Percentiles rank a stretch among this genome's conserved stretches.
phyloP scores from a whole-genome alignment of 805 yeast species.

The Saccharomycopsis lassenensis region DNA sequence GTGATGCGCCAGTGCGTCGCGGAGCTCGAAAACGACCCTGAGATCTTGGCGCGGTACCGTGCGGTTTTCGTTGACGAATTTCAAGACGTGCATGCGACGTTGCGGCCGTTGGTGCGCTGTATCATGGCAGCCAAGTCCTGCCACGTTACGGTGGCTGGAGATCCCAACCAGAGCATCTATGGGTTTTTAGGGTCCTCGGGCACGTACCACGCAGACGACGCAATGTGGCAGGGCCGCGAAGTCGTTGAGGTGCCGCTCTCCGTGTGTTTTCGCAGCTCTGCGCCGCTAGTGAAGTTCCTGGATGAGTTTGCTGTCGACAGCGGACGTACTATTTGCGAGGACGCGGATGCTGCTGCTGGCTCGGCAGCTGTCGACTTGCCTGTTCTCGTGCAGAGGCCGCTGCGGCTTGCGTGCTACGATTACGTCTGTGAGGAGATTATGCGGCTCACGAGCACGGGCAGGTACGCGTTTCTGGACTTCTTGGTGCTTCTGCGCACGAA shows the following conservation, averaged over 20 bases:
- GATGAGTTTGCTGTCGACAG: too few relatives aligned
- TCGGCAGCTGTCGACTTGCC: background rate
- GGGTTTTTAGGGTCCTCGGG: constrained; percentile 49
- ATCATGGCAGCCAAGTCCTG: constrained; percentile 24
- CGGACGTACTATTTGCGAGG: too few relatives aligned
- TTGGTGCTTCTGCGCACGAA: constrained; percentile 45
- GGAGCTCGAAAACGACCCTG: too few relatives aligned
- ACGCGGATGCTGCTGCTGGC: background rate
- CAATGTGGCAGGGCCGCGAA: constrained; percentile 2
- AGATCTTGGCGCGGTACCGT: constrained; percentile 22
- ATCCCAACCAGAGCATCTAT: constrained; percentile 60
- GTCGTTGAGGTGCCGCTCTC: constrained; percentile 25
- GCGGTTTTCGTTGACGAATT: constrained; percentile 58
- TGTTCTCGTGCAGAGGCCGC: constrained; percentile 7
- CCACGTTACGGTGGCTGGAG: constrained; percentile 62
- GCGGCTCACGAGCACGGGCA: constrained; percentile 29
- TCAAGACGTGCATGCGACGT: constrained; percentile 52
- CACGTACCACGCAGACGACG: background rate
- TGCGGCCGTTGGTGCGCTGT: constrained; percentile 35
- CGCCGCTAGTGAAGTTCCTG: constrained; percentile 41
- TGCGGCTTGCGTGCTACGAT: constrained; percentile 28
- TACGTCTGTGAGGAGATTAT: constrained; percentile 36
- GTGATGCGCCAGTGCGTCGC: too few relatives aligned
- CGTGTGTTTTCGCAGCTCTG: constrained; percentile 53
- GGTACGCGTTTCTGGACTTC: constrained; percentile 36